A percentile compares a stretch with the other conserved stretches of the same genome.
These are phyloP conservation scores for Dorcoceras hygrometricum DNA, from an alignment of 257 asterid genomes.

Conservation along the genomic window DNA sequence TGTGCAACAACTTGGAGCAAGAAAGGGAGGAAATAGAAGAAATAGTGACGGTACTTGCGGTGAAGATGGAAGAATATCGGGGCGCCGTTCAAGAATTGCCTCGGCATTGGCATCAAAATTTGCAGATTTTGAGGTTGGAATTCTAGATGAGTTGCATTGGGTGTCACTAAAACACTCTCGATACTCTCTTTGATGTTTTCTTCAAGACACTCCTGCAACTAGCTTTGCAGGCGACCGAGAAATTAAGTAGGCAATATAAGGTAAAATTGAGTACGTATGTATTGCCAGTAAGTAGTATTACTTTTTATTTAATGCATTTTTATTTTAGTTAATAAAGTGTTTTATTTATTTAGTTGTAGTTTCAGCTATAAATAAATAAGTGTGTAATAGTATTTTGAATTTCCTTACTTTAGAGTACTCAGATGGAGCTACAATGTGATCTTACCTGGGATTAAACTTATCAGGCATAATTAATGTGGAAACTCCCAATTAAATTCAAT, in stretches of 20 bases:
- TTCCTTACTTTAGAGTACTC: no score
- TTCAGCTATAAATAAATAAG: no score
- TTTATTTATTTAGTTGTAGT: no score
- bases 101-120: constrained; percentile 64
- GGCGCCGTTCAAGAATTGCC: constrained; percentile 60
- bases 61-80: constrained; percentile 26
- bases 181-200: constrained; percentile 6
- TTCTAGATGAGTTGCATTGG: constrained; percentile 49
- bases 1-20: constrained; percentile 26
- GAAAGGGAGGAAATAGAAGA: constrained; percentile 28
- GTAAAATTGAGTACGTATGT: background rate
- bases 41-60: constrained; percentile 19
- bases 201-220: constrained; percentile 10
- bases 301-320: no score
- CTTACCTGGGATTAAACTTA: no score
- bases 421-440: no score
- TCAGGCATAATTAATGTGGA: no score
- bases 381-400: no score
- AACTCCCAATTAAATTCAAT: no score
- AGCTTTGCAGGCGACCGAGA: constrained; percentile 38
- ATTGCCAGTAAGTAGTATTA: no score
- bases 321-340: no score
- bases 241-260: constrained; percentile 20
- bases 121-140: constrained; percentile 46
- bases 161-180: constrained; percentile 28